phyloP scores from a whole-genome alignment of 1,139 yeast species.

The Barnettozyma hawaiiensis region DNA sequence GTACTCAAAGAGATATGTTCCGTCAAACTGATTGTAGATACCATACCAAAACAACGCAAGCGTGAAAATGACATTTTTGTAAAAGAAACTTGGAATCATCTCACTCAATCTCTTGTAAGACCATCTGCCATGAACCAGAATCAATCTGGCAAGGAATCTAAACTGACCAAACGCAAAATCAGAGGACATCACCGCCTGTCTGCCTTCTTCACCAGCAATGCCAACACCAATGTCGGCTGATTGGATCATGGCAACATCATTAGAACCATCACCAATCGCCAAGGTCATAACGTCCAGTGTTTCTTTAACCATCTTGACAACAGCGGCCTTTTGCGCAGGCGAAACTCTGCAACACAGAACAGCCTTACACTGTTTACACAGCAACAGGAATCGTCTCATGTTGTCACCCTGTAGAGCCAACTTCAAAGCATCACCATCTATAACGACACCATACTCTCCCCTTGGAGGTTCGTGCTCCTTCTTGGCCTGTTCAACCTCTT shows the following conservation, averaged over 20 bases:
- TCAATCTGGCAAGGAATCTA: constrained; percentile 69
- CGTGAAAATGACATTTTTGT: constrained; percentile 86
- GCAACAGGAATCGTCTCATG: constrained; percentile 58
- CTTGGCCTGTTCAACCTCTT: constrained; percentile 55
- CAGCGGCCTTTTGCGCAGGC: constrained; percentile 95
- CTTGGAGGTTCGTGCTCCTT: constrained; percentile 73
- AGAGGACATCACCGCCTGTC: constrained; percentile 98
- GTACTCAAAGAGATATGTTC: constrained; percentile 85
- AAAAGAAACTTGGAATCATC: constrained; percentile 91
- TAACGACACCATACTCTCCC: constrained; percentile 72
- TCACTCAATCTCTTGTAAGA: constrained; percentile 86
- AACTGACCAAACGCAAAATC: constrained; percentile 98
- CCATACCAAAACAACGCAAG: constrained; percentile 93
- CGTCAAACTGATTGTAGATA: constrained; percentile 78
- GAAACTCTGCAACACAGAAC: constrained; percentile 95
- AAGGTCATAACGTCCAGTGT: constrained; percentile 81
- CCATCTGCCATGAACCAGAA: constrained; percentile 95
- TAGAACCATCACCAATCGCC: constrained; percentile 97
- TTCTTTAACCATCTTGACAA: constrained; percentile 78
- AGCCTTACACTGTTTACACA: constrained; percentile 91
- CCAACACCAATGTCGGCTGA: constrained; percentile 98
- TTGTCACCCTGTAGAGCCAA: constrained; percentile 56
- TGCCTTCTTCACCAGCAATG: constrained; percentile 96
- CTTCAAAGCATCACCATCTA: constrained; percentile 90
- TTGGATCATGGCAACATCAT: constrained; percentile 98